Evolutionary conservation across 202 grass and related monocot genomes (phyloP).

Genomic region (Zizania palustris): DNA sequence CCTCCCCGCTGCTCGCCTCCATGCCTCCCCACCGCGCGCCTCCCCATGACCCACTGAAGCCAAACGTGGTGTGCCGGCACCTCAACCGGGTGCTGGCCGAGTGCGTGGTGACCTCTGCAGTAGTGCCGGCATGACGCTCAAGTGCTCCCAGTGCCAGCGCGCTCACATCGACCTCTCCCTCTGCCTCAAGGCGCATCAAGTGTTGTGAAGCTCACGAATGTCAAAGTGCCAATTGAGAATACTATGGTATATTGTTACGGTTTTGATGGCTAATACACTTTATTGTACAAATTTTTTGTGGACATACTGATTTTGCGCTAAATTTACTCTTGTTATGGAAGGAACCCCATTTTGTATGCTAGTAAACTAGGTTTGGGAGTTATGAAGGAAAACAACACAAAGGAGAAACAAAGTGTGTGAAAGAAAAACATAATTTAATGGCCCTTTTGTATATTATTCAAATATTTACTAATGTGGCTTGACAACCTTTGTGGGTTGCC

Average conservation of each 20-base stretch:
- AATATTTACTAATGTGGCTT: background rate
- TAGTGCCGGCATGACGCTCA: constrained; percentile 61
- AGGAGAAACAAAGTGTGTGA: background rate
- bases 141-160: constrained; percentile 69
- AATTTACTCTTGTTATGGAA: background rate
- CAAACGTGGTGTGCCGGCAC: constrained; percentile 61
- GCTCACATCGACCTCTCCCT: constrained; percentile 63
- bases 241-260: background rate
- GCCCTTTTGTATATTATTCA: background rate
- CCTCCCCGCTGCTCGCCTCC: too few relatives aligned
- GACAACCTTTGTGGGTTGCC: background rate
- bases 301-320: background rate
- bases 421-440: background rate
- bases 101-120: constrained; percentile 67
- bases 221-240: too few relatives aligned
- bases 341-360: constrained; percentile 5
- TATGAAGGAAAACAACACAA: background rate
- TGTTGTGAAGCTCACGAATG: background rate
- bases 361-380: too few relatives aligned
- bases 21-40: constrained; percentile 50
- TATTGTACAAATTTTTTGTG: background rate
- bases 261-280: background rate
- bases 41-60: constrained; percentile 40
- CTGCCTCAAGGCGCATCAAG: constrained; percentile 76
- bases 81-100: constrained; percentile 85